These are phyloP conservation scores for Carex scoparia DNA, from an alignment of 176 grass and related monocot genomes.

Conservation along the genomic window DNA sequence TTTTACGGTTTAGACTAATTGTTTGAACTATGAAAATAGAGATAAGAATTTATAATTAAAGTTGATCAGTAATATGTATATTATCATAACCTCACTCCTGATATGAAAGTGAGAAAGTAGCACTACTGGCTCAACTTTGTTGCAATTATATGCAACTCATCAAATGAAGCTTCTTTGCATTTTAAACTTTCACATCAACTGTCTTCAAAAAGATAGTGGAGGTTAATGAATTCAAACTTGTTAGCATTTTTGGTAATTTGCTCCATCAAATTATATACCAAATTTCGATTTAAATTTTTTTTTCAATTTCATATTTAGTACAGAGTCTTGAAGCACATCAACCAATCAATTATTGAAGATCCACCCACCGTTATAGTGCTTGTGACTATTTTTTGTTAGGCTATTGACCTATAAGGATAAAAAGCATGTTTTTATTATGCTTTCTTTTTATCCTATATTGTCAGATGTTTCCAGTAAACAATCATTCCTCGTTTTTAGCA, in stretches of 20 bases:
- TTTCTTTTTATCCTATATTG: conserved; percentile 48
- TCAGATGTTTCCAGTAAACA: conserved; percentile 31
- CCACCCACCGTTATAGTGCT: conserved; percentile 51
- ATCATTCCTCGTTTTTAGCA: conserved; percentile 20
- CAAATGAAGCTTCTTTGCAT: conserved; percentile 12
- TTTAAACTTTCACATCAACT: background rate
- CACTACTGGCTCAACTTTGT: background rate
- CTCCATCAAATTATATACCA: background rate
- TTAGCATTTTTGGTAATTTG: conserved; percentile 12
- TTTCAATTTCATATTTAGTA: conserved; percentile 5
- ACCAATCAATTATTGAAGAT: conserved; percentile 43
- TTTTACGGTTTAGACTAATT: too few relatives aligned
- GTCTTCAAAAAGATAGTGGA: conserved; percentile 24
- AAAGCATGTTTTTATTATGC: conserved; percentile 46
- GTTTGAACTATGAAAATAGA: too few relatives aligned
- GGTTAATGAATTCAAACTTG: conserved; percentile 17
- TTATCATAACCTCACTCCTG: too few relatives aligned
- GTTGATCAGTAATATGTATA: too few relatives aligned
- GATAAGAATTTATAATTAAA: too few relatives aligned
- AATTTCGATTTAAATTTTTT: conserved; percentile 4
- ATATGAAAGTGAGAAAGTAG: background rate
- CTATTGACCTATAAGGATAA: conserved; percentile 73
- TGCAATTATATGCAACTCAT: background rate
- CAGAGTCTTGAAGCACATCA: conserved; percentile 34
- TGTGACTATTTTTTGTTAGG: conserved; percentile 57